These are phyloP conservation scores for Globisporangium spinosum DNA, from an alignment of 352 stramenopile species.

Conservation along the genomic window DNA sequence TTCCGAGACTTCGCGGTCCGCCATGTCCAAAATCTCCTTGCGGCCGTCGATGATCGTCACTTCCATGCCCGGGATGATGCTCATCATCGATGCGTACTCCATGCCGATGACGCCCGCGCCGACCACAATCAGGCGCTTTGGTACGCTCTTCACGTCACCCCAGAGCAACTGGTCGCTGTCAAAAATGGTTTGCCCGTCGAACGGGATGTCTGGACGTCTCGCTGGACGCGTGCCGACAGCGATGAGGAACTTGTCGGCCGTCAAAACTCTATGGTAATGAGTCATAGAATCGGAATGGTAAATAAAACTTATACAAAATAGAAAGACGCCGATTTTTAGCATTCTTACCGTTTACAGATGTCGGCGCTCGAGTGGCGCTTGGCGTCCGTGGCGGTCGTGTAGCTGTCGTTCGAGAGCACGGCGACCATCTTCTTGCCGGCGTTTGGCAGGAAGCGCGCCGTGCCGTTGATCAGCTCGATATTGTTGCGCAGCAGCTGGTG, in stretches of 20 bases:
- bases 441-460: conserved; percentile 68
- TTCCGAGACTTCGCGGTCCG: conserved; percentile 84
- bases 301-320: background rate
- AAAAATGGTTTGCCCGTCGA: conserved; percentile 85
- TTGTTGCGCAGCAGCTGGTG: conserved; percentile 80
- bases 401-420: conserved; percentile 81
- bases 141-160: conserved; percentile 66
- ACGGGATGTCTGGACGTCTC: conserved; percentile 75
- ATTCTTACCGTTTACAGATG: conserved; percentile 76
- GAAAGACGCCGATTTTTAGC: background rate
- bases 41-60: conserved; percentile 88
- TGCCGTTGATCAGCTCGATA: conserved; percentile 78
- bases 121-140: conserved; percentile 76
- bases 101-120: conserved; percentile 89
- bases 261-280: conserved; percentile 52
- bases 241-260: conserved; percentile 84
- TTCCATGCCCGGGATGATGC: conserved; percentile 85
- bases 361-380: conserved; percentile 70
- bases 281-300: background rate
- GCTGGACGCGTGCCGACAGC: conserved; percentile 83
- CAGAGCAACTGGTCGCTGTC: conserved; percentile 86
- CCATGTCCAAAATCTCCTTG: conserved; percentile 87
- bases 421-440: conserved; percentile 72
- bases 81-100: conserved; percentile 91
- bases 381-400: conserved; percentile 71